A percentile compares a stretch with the other conserved stretches of the same genome.
These are phyloP conservation scores for Grigorovia yakushimaensis DNA, from an alignment of 805 yeast genomes.

Conservation along the genomic window DNA sequence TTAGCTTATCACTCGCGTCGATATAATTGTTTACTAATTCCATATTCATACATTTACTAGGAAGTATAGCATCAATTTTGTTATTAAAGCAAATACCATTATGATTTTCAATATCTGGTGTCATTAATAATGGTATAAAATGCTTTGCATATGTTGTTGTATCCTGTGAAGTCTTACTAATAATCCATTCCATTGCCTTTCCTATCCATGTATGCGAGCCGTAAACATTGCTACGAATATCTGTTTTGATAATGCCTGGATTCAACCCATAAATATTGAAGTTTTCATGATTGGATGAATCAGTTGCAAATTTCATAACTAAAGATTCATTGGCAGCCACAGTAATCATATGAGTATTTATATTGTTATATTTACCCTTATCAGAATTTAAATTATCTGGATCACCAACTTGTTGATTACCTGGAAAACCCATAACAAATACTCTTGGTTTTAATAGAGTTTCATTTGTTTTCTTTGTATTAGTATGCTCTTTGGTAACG, in stretches of 20 bases:
- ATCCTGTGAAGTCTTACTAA: slow-evolving; percentile 27
- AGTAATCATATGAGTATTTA: slow-evolving; percentile 31
- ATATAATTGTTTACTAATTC: slow-evolving; percentile 25
- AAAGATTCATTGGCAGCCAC: slow-evolving; percentile 37
- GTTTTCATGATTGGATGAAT: slow-evolving; percentile 8
- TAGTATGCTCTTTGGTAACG: too few species aligned
- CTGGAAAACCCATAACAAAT: slow-evolving; percentile 34
- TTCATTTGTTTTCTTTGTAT: neutral
- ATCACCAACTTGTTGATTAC: slow-evolving; percentile 26
- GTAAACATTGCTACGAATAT: slow-evolving; percentile 27
- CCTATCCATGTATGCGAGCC: slow-evolving; percentile 26
- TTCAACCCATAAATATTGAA: slow-evolving; percentile 30
- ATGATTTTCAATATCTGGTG: slow-evolving; percentile 22
- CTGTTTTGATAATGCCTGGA: slow-evolving; percentile 32
- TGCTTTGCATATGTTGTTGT: slow-evolving; percentile 29
- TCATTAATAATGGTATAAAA: slow-evolving; percentile 26
- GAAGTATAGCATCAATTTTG: slow-evolving; percentile 21
- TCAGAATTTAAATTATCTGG: slow-evolving; percentile 31
- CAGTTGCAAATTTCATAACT: slow-evolving; percentile 16
- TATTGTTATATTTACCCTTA: slow-evolving; percentile 18
- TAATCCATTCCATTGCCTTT: slow-evolving; percentile 18
- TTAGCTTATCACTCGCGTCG: slow-evolving; percentile 15
- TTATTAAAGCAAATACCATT: slow-evolving; percentile 28
- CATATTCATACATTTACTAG: slow-evolving; percentile 23
- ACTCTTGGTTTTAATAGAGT: slow-evolving; percentile 23